Evolutionary conservation across 192 early-diverging fungal species (phyloP).

Genomic region (Umbelopsis sp.): DNA sequence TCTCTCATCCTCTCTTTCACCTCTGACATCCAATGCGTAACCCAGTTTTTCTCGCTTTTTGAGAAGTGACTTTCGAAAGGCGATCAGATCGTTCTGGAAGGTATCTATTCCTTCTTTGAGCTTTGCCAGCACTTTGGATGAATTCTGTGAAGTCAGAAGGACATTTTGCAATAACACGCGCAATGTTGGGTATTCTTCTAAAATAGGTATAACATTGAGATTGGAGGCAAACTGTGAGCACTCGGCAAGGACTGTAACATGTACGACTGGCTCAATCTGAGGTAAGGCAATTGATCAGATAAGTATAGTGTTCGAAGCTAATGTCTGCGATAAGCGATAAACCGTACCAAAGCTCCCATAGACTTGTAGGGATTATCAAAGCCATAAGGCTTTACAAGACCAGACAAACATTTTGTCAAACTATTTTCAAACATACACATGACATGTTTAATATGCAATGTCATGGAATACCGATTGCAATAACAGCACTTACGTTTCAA

Average conservation of each 20-base stretch:
- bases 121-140: constrained; percentile 36
- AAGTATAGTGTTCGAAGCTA: no score
- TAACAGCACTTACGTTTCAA: constrained; percentile 43
- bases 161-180: constrained; percentile 54
- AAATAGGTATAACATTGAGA: constrained; percentile 52
- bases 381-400: background rate
- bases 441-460: no score
- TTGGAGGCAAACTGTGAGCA: constrained; percentile 65
- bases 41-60: constrained; percentile 41
- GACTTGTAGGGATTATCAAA: background rate
- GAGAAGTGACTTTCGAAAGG: constrained; percentile 45
- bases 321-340: no score
- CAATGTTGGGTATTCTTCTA: constrained; percentile 63
- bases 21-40: constrained; percentile 46
- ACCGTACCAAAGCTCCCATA: background rate
- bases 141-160: constrained; percentile 39
- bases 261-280: constrained; percentile 37
- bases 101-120: constrained; percentile 39
- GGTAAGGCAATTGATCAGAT: no score
- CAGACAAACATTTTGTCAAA: background rate
- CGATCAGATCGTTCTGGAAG: constrained; percentile 46
- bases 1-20: constrained; percentile 18
- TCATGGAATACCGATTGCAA: background rate
- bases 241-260: constrained; percentile 60
- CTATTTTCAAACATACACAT: background rate